Base-by-base conservation (phyloP, 2,329 filamentous ascomycete genomes). In the Talaromyces sp. region DNA sequence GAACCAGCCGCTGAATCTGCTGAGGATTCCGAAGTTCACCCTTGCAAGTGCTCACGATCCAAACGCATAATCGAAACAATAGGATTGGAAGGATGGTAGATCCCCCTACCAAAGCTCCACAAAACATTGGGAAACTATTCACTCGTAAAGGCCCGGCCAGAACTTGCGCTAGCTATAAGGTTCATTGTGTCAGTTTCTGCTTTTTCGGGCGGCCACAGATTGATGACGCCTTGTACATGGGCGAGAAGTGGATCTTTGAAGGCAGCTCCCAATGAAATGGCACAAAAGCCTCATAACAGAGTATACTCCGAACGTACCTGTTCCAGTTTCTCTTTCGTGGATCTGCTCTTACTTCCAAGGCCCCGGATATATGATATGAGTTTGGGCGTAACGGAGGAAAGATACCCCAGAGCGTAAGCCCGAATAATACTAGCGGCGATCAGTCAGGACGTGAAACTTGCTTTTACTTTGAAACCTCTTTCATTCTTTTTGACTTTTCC, bases 61-160 rank as follows among this genome's bases (percentile, higher is more conserved):
- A 63, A 45, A 54, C 62, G 55, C 52, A 71, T 51, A 64, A 57
- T 36, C 51, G 58, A 56, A 64, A 54, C 52, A 66, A 61, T 16
- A 69, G 53, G 17, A 65, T 48, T 16, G 76, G 74, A 17, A 82
- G 63, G 45, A 79, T 51, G 14, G 78, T 81, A 47, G 80, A 81
- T 19, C 80, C 80, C 35, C 77, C 81, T 16, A 82, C 72, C 14
- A 83, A 68, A 20, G 76, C 60, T 39, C 75, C 82, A 63, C 80
- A 83, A 54, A 80, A 81, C 3, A 79, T 70, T 30, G 81, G 78
- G 56, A 83, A 82, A 45, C 76, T 75, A 60, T 80, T 73, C 36
- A 75, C 58, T 33, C 72, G 73, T 32, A 78, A 60, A 22, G 76
- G 69, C 54, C 68, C 65, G 33, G 65, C 67, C 29, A 81, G 61